Evolutionary conservation across 2,329 filamentous ascomycete genomes (phyloP).

Genomic region (Fusarium dlaminii): DNA sequence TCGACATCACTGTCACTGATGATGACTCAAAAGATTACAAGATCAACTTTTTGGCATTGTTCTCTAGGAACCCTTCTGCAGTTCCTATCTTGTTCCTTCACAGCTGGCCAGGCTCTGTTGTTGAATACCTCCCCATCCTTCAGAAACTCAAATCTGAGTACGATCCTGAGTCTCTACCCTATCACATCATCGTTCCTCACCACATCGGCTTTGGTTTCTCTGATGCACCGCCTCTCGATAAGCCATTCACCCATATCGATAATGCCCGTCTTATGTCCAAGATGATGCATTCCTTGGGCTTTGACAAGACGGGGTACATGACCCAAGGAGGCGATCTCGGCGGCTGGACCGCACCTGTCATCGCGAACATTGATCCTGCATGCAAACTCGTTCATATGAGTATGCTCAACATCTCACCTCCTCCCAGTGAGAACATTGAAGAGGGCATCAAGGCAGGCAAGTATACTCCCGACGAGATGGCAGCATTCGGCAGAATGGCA

Average conservation of each 20-base stretch:
- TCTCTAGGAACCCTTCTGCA: neutral
- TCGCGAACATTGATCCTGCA: conserved; percentile 10
- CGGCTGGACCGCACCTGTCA: conserved; percentile 10
- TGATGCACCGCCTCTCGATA: neutral
- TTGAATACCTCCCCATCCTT: conserved; percentile 23
- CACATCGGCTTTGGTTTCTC: conserved; percentile 13
- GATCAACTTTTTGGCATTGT: conserved; percentile 21
- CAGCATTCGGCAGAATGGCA: neutral
- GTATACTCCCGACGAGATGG: neutral
- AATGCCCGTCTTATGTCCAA: conserved; percentile 16
- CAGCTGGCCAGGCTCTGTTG: conserved; percentile 28
- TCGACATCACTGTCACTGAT: conserved; percentile 10
- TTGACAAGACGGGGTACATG: conserved; percentile 9
- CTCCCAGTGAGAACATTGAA: neutral
- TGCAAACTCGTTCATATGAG: conserved; percentile 21
- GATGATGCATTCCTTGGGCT: conserved; percentile 11
- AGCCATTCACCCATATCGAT: neutral
- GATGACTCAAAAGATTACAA: conserved; percentile 8
- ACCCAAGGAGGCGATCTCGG: conserved; percentile 27
- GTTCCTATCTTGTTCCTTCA: conserved; percentile 17
- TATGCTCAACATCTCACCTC: neutral
- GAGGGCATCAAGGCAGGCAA: neutral
- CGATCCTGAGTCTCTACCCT: neutral
- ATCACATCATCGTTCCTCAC: conserved; percentile 16
- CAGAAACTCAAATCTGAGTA: conserved; percentile 7